A percentile compares a stretch with the other conserved stretches of the same genome.
phyloP scores from a whole-genome alignment of 2,329 filamentous ascomycete genomes.

The Beauveria medogensis region DNA sequence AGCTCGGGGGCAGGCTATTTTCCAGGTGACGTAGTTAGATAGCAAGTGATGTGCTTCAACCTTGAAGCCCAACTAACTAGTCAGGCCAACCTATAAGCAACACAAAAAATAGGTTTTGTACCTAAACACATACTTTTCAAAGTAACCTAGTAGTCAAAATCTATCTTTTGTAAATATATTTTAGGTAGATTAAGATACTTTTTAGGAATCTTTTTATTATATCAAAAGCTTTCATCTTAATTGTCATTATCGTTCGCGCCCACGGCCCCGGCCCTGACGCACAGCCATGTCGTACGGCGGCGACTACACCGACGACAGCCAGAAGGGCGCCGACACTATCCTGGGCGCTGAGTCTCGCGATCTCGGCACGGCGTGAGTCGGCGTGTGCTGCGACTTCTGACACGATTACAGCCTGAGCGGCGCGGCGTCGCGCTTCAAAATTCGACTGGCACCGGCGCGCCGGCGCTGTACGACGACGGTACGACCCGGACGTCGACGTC shows the following conservation, averaged over 20 bases:
- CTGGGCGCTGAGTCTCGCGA: conserved; percentile 20
- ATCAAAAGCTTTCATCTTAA: too few relatives aligned
- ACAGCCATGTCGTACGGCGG: conserved; percentile 44
- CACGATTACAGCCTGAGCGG: conserved; percentile 42
- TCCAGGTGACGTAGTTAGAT: too few relatives aligned
- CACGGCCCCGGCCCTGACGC: conserved; percentile 34
- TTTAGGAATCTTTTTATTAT: too few relatives aligned
- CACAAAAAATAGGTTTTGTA: too few relatives aligned
- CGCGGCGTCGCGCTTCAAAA: conserved; percentile 32
- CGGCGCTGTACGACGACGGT: conserved; percentile 48
- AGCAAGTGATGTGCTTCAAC: too few relatives aligned
- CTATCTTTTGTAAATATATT: too few relatives aligned
- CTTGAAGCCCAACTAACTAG: too few relatives aligned
- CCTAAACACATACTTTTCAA: too few relatives aligned
- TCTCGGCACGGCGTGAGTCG: conserved; percentile 37
- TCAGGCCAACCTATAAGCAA: too few relatives aligned
- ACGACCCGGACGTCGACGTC: conserved; percentile 37
- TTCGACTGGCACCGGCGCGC: conserved; percentile 35
- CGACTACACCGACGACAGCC: conserved; percentile 33
- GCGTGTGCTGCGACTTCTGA: conserved; percentile 47
- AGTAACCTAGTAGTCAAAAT: too few relatives aligned
- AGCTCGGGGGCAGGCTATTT: too few relatives aligned
- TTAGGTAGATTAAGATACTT: too few relatives aligned
- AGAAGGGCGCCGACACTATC: conserved; percentile 23
- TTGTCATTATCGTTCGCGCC: conserved; percentile 27